phyloP scores from a whole-genome alignment of 2,329 filamentous ascomycete species.

The Macrophomina pseudophaseolina region DNA sequence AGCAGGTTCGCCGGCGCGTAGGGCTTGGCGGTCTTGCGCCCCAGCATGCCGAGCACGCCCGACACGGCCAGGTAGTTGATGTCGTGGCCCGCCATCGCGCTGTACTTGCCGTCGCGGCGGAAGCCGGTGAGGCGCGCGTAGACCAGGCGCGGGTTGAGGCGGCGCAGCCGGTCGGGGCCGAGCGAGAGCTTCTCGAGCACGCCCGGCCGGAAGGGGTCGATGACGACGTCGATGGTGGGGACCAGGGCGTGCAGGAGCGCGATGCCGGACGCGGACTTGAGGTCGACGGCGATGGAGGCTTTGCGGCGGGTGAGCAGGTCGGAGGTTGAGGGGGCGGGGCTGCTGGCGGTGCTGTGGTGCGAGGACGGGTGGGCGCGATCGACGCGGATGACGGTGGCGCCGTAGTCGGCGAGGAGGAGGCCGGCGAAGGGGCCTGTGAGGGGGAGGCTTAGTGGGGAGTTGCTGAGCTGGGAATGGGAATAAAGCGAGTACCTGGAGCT shows the following conservation, averaged over 20 bases:
- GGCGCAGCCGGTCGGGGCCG: conserved; percentile 69
- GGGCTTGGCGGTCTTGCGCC: conserved; percentile 70
- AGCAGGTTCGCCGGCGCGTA: conserved; percentile 83
- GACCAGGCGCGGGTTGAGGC: conserved; percentile 74
- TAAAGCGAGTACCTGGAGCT: conserved; percentile 55
- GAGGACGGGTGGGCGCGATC: conserved; percentile 64
- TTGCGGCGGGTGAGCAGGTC: conserved; percentile 85
- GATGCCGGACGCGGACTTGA: conserved; percentile 70
- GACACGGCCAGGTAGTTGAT: conserved; percentile 95
- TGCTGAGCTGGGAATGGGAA: neutral
- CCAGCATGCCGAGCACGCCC: conserved; percentile 78
- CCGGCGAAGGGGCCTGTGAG: conserved; percentile 82
- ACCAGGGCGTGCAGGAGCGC: conserved; percentile 71
- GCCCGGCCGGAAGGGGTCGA: conserved; percentile 92
- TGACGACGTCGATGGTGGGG: conserved; percentile 73
- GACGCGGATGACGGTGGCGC: conserved; percentile 84
- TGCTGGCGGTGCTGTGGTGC: conserved; percentile 34
- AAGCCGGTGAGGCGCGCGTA: conserved; percentile 90
- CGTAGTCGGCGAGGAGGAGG: conserved; percentile 82
- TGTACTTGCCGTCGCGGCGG: conserved; percentile 79
- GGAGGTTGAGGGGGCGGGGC: conserved; percentile 55
- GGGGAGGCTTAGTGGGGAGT: conserved; percentile 1
- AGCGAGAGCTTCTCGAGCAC: conserved; percentile 86
- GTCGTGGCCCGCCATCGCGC: conserved; percentile 88
- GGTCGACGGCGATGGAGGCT: conserved; percentile 76